A percentile compares a stretch with the other conserved stretches of the same genome.
Evolutionary conservation across 768 basidiomycete genomes (phyloP).

Genomic region (Pleurotus ostreatus): DNA sequence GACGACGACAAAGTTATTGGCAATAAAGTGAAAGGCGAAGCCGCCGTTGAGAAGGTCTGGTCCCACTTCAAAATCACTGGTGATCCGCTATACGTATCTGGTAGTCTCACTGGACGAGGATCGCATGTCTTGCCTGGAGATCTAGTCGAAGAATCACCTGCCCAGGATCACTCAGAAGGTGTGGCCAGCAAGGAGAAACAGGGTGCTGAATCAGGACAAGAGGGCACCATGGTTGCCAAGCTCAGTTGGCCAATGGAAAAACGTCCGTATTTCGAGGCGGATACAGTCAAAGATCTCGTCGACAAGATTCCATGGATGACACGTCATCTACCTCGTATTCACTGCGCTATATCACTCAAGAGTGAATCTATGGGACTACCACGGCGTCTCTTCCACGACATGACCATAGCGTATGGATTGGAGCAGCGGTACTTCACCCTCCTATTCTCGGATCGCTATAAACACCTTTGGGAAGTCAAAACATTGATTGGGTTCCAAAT

Average conservation of each 20-base stretch:
- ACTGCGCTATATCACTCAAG: not conserved
- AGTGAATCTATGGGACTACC: constrained; percentile 12
- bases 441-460: constrained; percentile 15
- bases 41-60: not conserved
- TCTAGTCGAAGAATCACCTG: not conserved
- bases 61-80: not conserved
- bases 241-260: constrained; percentile 13
- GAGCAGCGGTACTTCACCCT: constrained; percentile 15
- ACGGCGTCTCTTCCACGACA: not conserved
- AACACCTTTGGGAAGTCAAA: constrained; percentile 17
- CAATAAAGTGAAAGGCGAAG: not conserved
- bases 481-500: constrained; percentile 21
- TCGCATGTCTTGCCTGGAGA: constrained; percentile 12
- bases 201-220: not conserved
- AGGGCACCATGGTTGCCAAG: constrained; percentile 8
- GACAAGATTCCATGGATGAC: constrained; percentile 10
- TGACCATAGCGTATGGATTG: not conserved
- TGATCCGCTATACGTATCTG: constrained; percentile 7
- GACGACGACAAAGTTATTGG: too few relatives aligned
- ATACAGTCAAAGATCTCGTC: constrained; percentile 7
- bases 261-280: constrained; percentile 9
- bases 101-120: constrained; percentile 15
- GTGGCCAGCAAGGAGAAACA: too few relatives aligned
- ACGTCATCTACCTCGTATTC: constrained; percentile 13
- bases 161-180: too few relatives aligned